Percentiles rank a stretch among this genome's conserved stretches.
Evolutionary conservation across 371 early-diverging fungal species (phyloP).

Genomic region (Massospora cicadina): DNA sequence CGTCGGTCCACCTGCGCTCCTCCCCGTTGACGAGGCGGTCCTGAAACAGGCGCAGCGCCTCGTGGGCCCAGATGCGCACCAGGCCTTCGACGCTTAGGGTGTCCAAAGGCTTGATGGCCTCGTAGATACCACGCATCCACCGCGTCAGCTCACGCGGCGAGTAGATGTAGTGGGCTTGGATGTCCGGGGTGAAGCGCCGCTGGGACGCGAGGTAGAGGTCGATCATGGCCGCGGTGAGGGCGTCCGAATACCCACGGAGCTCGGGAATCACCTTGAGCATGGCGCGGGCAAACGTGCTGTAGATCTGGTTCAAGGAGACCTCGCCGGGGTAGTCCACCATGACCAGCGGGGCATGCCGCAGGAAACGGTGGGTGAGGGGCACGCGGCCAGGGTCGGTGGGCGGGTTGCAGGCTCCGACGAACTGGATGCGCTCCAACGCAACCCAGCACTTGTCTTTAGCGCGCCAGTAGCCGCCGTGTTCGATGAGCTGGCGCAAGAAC

Average conservation of each 20-base stretch:
- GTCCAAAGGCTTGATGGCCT: conserved; percentile 78
- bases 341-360: conserved; percentile 90
- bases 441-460: conserved; percentile 85
- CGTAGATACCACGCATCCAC: conserved; percentile 95
- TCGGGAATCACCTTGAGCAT: conserved; percentile 89
- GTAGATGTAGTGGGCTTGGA: conserved; percentile 96
- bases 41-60: conserved; percentile 93
- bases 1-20: conserved; percentile 88
- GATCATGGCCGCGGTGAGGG: conserved; percentile 93
- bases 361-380: conserved; percentile 83
- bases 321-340: conserved; percentile 97
- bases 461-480: conserved; percentile 94
- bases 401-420: conserved; percentile 98
- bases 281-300: conserved; percentile 81
- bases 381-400: conserved; percentile 98
- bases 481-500: conserved; percentile 86
- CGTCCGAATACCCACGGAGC: conserved; percentile 77
- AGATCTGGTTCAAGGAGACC: conserved; percentile 84
- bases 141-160: conserved; percentile 97
- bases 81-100: conserved; percentile 66
- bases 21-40: conserved; percentile 85
- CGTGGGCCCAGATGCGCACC: conserved; percentile 94
- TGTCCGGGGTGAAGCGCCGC: conserved; percentile 82
- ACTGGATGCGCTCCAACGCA: conserved; percentile 83
- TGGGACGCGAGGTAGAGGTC: conserved; percentile 85